A percentile compares a stretch with the other conserved stretches of the same genome.
phyloP scores from a whole-genome alignment of 1,284 basidiomycete species.

The Apiotrichum porosum region DNA sequence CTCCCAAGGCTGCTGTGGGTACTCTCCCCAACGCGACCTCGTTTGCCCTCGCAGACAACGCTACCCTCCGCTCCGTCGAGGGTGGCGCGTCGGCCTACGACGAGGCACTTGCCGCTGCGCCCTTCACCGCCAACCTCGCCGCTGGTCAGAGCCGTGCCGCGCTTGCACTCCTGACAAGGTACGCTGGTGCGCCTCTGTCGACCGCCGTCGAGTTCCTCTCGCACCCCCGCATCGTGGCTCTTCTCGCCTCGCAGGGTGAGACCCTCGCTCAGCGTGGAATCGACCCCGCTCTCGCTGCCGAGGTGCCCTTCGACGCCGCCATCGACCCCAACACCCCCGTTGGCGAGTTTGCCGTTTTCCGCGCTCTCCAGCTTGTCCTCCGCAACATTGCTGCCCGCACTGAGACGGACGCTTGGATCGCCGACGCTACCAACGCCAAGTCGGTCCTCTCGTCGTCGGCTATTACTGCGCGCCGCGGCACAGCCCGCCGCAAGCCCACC shows the following conservation, averaged over 20 bases:
- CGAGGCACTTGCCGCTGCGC: not conserved
- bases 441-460: conserved; percentile 32
- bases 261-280: not conserved
- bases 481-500: conserved; percentile 21
- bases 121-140: conserved; percentile 10
- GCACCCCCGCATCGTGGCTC: conserved; percentile 2
- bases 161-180: not conserved
- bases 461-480: conserved; percentile 16
- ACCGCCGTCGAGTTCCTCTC: conserved; percentile 8
- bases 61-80: conserved; percentile 2
- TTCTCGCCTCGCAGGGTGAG: not conserved
- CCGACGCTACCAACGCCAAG: conserved; percentile 23
- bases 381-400: conserved; percentile 23
- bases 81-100: not conserved
- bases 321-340: conserved; percentile 30
- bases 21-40: not conserved
- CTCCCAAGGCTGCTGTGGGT: not conserved
- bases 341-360: conserved; percentile 17
- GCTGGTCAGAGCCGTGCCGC: conserved; percentile 10
- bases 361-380: conserved; percentile 24
- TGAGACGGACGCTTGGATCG: conserved; percentile 24
- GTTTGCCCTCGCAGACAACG: conserved; percentile 9
- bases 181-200: conserved; percentile 1
- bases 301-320: conserved; percentile 28
- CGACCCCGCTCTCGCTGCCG: conserved; percentile 1